Percentiles rank a stretch among this genome's conserved stretches.
phyloP scores from a whole-genome alignment of 2,329 filamentous ascomycete species.

The Hymenoscyphus salicellus region DNA sequence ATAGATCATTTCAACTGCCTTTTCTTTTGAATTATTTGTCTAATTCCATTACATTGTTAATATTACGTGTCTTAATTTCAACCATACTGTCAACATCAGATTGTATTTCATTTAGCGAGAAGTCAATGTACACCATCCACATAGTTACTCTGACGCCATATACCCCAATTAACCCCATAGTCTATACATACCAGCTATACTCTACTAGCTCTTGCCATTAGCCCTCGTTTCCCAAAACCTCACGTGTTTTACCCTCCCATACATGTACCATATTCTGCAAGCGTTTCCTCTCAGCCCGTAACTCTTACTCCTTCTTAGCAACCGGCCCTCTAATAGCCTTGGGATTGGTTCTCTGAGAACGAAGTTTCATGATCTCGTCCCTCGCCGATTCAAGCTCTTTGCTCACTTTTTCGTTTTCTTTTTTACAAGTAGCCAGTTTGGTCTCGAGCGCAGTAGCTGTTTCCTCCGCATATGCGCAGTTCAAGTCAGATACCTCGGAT shows the following conservation, averaged over 20 bases:
- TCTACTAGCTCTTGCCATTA: no score
- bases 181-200: no score
- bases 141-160: no score
- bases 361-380: background rate
- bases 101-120: no score
- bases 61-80: no score
- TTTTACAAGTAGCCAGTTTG: no score
- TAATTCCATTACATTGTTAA: no score
- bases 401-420: background rate
- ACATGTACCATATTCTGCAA: background rate
- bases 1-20: no score
- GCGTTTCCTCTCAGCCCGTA: background rate
- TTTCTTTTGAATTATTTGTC: no score
- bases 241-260: background rate
- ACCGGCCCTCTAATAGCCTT: background rate
- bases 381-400: background rate
- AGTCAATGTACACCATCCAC: no score
- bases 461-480: background rate
- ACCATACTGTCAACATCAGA: no score
- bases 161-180: no score
- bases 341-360: background rate
- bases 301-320: background rate
- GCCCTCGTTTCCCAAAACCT: background rate
- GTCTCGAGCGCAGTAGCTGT: background rate
- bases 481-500: background rate